A percentile compares a stretch with the other conserved stretches of the same genome.
These are phyloP conservation scores for Colletotrichum sp. DNA, from an alignment of 2,329 filamentous ascomycete genomes.

Conservation along the genomic window DNA sequence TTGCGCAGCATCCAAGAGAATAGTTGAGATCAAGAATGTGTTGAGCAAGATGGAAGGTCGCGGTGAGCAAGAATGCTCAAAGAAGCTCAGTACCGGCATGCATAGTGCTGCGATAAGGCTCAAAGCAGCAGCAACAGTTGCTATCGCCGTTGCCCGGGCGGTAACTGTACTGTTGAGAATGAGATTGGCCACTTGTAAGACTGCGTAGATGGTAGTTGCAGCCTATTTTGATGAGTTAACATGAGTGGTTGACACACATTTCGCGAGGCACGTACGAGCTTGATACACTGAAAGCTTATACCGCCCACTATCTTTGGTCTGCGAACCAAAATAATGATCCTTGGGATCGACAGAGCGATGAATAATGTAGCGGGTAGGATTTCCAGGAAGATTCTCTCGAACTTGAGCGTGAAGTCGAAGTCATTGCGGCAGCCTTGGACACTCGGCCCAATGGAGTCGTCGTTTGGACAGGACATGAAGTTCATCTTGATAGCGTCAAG, in stretches of 20 bases:
- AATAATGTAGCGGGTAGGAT: constrained; percentile 39
- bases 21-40: background rate
- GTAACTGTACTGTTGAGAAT: background rate
- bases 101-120: constrained; percentile 31
- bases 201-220: background rate
- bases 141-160: background rate
- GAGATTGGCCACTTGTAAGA: background rate
- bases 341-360: constrained; percentile 32
- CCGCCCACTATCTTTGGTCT: constrained; percentile 33
- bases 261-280: constrained; percentile 19
- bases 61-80: constrained; percentile 33
- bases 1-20: background rate
- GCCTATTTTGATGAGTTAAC: background rate
- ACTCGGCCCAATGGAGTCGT: constrained; percentile 38
- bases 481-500: background rate
- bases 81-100: constrained; percentile 30
- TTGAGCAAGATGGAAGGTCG: constrained; percentile 18
- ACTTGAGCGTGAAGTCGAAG: constrained; percentile 49
- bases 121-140: constrained; percentile 25
- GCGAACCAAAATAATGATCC: constrained; percentile 28
- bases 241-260: background rate
- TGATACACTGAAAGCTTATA: constrained; percentile 27
- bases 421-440: constrained; percentile 42
- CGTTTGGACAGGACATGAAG: constrained; percentile 26
- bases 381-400: constrained; percentile 44